Evolutionary conservation across 495 filamentous ascomycete species (phyloP).

Genomic region (Pseudoneurospora amorphoporcata): DNA sequence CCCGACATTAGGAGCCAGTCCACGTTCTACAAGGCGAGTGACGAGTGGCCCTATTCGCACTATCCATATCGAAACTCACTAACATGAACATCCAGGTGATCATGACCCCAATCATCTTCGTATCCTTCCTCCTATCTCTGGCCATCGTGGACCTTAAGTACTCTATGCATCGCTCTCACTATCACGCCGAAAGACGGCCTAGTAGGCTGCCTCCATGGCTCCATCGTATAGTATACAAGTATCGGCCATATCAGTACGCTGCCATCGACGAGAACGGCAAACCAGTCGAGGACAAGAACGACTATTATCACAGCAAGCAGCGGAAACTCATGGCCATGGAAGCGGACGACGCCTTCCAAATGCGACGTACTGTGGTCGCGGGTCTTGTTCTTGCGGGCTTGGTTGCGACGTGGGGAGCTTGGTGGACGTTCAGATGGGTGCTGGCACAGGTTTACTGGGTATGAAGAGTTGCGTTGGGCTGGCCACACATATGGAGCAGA

Average conservation of each 20-base stretch:
- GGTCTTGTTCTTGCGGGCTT: conserved; percentile 21
- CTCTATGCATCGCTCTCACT: conserved; percentile 26
- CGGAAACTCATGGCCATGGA: conserved; percentile 39
- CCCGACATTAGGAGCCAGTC: conserved; percentile 14
- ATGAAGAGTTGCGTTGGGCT: not conserved
- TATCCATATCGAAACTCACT: not conserved
- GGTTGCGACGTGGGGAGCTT: conserved; percentile 16
- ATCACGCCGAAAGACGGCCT: conserved; percentile 20
- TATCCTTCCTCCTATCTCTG: conserved; percentile 44
- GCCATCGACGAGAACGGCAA: conserved; percentile 10
- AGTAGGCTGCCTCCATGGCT: conserved; percentile 29
- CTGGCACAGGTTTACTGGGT: not conserved
- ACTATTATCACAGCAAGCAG: conserved; percentile 44
- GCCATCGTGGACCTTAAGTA: conserved; percentile 37
- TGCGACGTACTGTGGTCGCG: conserved; percentile 30
- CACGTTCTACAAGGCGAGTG: conserved; percentile 25
- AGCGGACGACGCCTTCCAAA: conserved; percentile 40
- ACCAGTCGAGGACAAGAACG: conserved; percentile 2
- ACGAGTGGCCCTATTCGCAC: not conserved
- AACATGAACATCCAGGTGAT: conserved; percentile 22
- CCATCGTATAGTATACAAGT: conserved; percentile 25
- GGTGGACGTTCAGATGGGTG: conserved; percentile 16
- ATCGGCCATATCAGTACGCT: conserved; percentile 19
- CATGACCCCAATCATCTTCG: conserved; percentile 38
- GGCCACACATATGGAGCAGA: not conserved